Evolutionary conservation across 495 filamentous ascomycete species (phyloP).

Genomic region (Tuber calosporum): DNA sequence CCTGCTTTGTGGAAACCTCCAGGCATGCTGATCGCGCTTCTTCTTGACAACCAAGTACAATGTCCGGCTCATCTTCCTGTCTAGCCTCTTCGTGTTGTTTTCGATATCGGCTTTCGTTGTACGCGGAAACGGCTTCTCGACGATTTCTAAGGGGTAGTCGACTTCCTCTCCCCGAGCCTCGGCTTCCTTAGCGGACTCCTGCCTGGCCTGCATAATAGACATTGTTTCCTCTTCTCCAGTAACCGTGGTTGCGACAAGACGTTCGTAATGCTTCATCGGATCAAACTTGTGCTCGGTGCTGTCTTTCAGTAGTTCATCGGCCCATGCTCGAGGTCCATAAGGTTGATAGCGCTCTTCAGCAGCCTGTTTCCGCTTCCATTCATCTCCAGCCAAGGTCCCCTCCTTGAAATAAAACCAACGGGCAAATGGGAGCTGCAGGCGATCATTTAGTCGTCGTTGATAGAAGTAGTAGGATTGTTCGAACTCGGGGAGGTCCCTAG

Average conservation of each 20-base stretch:
- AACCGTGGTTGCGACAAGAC: conserved; percentile 55
- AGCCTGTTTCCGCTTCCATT: conserved; percentile 83
- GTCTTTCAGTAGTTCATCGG: conserved; percentile 81
- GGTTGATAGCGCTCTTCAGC: conserved; percentile 61
- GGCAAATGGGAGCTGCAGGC: conserved; percentile 78
- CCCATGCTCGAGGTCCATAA: conserved; percentile 70
- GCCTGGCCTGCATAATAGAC: conserved; percentile 49
- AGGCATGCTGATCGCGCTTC: conserved; percentile 48
- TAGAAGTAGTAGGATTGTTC: conserved; percentile 93
- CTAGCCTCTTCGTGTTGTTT: conserved; percentile 65
- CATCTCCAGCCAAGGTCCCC: conserved; percentile 71
- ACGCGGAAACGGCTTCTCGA: conserved; percentile 64
- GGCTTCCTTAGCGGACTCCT: conserved; percentile 52
- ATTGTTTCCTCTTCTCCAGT: conserved; percentile 69
- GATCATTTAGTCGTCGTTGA: conserved; percentile 93
- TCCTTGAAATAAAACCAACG: conserved; percentile 94
- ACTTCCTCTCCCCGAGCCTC: conserved; percentile 56
- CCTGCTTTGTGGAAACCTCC: conserved; percentile 69
- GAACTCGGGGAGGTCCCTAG: conserved; percentile 73
- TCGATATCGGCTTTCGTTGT: conserved; percentile 73
- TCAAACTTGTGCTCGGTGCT: conserved; percentile 55
- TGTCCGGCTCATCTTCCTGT: conserved; percentile 66
- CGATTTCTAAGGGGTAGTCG: conserved; percentile 27
- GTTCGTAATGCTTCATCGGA: conserved; percentile 44
- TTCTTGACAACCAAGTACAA: conserved; percentile 77